Percentiles rank a stretch among this genome's conserved stretches.
Conservation (phyloP, 2,329 filamentous ascomycete species). For the Phaeosphaeria sp. region DNA sequence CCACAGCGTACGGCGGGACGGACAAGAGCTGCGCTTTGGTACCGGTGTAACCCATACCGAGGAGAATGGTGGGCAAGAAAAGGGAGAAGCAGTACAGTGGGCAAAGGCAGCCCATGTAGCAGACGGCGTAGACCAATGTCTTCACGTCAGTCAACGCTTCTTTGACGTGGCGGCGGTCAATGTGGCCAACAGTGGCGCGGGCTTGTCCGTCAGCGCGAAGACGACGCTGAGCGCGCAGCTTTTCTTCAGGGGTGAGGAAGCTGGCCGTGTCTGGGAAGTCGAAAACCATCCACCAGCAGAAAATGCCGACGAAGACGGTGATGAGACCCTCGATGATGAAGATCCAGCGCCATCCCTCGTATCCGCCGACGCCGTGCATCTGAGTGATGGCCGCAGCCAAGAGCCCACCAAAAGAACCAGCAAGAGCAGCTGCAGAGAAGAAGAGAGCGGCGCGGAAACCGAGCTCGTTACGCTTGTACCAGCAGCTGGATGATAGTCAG, state of each 20-base stretch:
- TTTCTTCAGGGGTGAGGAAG: conserved; percentile 61
- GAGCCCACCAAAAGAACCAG: conserved; percentile 67
- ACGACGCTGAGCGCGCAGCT: conserved; percentile 65
- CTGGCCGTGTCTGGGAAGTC: conserved; percentile 68
- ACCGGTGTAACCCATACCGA: conserved; percentile 59
- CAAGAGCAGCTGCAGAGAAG: conserved; percentile 64
- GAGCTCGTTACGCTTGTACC: conserved; percentile 62
- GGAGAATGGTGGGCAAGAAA: conserved; percentile 57
- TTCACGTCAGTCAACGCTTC: conserved; percentile 57
- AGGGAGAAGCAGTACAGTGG: conserved; percentile 45
- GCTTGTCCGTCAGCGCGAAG: conserved; percentile 73
- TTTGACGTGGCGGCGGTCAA: conserved; percentile 48
- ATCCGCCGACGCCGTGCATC: conserved; percentile 62
- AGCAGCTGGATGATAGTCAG: conserved; percentile 46
- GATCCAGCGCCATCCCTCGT: conserved; percentile 42
- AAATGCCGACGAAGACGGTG: conserved; percentile 44
- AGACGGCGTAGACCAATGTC: conserved; percentile 61
- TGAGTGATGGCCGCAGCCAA: conserved; percentile 66
- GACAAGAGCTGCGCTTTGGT: conserved; percentile 74
- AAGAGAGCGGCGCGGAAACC: conserved; percentile 64
- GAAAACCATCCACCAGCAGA: conserved; percentile 64
- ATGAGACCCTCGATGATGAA: conserved; percentile 47
- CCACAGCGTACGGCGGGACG: conserved; percentile 77
- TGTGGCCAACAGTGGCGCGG: conserved; percentile 61
- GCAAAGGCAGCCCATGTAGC: conserved; percentile 68